Conservation (phyloP, 805 yeast genomes). For the Ogataea trehalophila region DNA sequence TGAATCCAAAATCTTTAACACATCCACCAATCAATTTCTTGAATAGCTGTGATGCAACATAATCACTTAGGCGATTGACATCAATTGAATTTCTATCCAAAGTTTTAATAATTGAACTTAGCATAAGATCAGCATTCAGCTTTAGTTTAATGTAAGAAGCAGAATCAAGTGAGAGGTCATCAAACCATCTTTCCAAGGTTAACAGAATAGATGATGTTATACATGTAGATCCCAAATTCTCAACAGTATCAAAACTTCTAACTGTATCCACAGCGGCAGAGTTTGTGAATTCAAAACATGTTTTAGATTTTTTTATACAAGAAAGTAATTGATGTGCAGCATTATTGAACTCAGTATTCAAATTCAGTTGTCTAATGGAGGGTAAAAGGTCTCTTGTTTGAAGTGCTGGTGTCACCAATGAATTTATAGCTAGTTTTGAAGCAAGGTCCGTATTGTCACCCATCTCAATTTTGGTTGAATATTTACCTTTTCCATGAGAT, state of each 20-base stretch:
- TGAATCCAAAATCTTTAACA: constrained; percentile 78
- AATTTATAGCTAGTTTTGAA: constrained; percentile 43
- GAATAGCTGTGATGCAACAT: constrained; percentile 49
- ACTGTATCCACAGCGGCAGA: constrained; percentile 1
- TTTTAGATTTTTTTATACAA: constrained; percentile 55
- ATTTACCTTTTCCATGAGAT: constrained; percentile 24
- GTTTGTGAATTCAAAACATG: constrained; percentile 47
- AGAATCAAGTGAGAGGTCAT: constrained; percentile 48
- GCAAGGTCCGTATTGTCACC: constrained; percentile 22
- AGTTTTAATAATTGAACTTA: constrained; percentile 42
- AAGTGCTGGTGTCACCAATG: constrained; percentile 25
- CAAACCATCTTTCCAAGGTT: constrained; percentile 60
- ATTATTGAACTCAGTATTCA: constrained; percentile 22
- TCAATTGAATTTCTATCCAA: constrained; percentile 37
- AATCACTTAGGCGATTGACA: constrained; percentile 38
- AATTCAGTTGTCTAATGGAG: constrained; percentile 21
- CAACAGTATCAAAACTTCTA: constrained; percentile 39
- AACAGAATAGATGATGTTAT: constrained; percentile 52
- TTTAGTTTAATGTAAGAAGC: constrained; percentile 42
- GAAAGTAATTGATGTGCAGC: constrained; percentile 31
- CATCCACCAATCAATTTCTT: constrained; percentile 63
- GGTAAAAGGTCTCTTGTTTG: constrained; percentile 10
- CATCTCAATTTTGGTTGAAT: constrained; percentile 12
- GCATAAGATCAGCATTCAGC: constrained; percentile 32
- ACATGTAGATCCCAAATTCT: constrained; percentile 53